Evolutionary conservation across 106 monocot species (phyloP), one percentile per base, ranked within the genome.

Genomic region (Triglochin maritima): DNA sequence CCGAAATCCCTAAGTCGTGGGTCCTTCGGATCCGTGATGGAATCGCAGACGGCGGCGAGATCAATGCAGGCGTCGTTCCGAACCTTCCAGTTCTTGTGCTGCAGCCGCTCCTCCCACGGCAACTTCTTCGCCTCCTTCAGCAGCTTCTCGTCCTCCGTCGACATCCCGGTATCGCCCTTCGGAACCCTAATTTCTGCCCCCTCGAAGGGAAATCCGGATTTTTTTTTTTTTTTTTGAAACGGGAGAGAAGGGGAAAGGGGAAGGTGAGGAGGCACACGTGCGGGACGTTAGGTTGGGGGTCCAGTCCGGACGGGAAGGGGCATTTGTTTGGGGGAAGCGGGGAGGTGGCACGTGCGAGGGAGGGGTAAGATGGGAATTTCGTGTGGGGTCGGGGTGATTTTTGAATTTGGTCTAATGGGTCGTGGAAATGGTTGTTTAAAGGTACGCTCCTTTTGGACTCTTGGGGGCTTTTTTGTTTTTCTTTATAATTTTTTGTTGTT

Each of bases 41-140:
- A 82, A 66, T 89, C 86, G 74, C 91, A 99, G 53, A 92, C 52
- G 9, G 86, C 74, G 56, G 92, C 92, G 62, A 99, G 92, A 69
- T 99, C 98, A 71, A 99, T 86, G 84, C 92, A 92, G 57, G 88
- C 98, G 66, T 99, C 98, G 74, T 89, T 99, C 76, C 98, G 44
- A 49, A 99, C 92, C 79, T 99, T 99, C 98, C 98, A 99, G 80
- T 92, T 99, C 78, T 99, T 99, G 64, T 99, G 98, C 10, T 84
- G 77, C 16, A 99, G 75, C 51, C 98, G 78, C 67, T 99, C 98
- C 12, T 99, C 98, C 98, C 98, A 99, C 17, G 98, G 98, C 6
- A 92, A 83, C 82, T 99, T 99, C 82, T 92, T 99, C 70, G 98
- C 92, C 84, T 99, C 98, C 76, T 99, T 99, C 62, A 99, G 67